phyloP scores from a whole-genome alignment of 441 rosid species.

The Aquilaria agallochum region DNA sequence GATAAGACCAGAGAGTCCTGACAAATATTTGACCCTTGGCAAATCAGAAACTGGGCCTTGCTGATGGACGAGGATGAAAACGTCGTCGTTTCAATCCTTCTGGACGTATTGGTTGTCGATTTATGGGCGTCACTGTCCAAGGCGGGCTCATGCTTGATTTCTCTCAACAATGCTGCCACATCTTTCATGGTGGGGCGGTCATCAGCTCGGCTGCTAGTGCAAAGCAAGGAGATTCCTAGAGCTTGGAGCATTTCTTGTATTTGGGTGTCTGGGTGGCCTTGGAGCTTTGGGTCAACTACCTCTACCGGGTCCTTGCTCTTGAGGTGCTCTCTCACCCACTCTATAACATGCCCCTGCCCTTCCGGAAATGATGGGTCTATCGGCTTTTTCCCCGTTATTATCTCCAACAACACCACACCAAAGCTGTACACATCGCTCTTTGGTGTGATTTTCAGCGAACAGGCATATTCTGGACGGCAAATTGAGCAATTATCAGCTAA shows the following conservation, averaged over 20 bases:
- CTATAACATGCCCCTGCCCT: slow-evolving; percentile 49
- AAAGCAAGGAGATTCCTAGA: slow-evolving; percentile 61
- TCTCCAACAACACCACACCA: slow-evolving; percentile 67
- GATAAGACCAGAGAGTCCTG: slow-evolving; percentile 38
- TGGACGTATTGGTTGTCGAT: slow-evolving; percentile 20
- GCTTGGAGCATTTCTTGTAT: slow-evolving; percentile 78
- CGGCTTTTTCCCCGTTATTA: slow-evolving; percentile 57
- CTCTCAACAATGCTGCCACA: slow-evolving; percentile 54
- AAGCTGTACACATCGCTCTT: slow-evolving; percentile 71
- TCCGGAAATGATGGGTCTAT: slow-evolving; percentile 63
- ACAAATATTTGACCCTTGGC: slow-evolving; percentile 38
- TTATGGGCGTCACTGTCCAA: slow-evolving; percentile 36
- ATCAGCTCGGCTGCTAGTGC: slow-evolving; percentile 56
- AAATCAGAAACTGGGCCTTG: slow-evolving; percentile 43
- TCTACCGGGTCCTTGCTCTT: slow-evolving; percentile 57
- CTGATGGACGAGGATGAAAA: slow-evolving; percentile 34
- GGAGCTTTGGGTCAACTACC: slow-evolving; percentile 53
- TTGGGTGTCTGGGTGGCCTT: slow-evolving; percentile 58
- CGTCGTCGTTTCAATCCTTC: slow-evolving; percentile 19
- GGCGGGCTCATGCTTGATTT: slow-evolving; percentile 42
- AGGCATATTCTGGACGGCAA: slow-evolving; percentile 49
- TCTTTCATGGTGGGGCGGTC: slow-evolving; percentile 81
- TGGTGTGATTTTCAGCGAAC: slow-evolving; percentile 47
- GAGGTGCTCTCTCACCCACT: slow-evolving; percentile 67
- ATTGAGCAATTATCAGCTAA: not conserved